Conservation (phyloP, 2,329 filamentous ascomycete species). For the Fusarium sp. region DNA sequence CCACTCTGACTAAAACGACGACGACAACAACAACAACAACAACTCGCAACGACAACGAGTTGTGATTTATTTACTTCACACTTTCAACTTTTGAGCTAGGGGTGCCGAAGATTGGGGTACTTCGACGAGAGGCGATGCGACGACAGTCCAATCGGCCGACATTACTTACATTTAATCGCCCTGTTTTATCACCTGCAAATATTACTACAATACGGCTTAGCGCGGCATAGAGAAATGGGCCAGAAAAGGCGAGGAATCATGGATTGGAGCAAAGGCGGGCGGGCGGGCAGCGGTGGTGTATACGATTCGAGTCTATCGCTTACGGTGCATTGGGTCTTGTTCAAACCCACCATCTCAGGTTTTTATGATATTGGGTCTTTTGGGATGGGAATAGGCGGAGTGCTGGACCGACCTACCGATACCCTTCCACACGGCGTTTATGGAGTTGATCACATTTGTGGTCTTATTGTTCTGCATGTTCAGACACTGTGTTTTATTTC, state of each 20-base stretch:
- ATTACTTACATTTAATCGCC: slow-evolving; percentile 33
- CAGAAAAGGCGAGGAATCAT: slow-evolving; percentile 44
- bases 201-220: slow-evolving; percentile 45
- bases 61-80: slow-evolving; percentile 8
- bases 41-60: not conserved
- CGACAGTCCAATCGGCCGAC: slow-evolving; percentile 18
- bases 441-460: slow-evolving; percentile 36
- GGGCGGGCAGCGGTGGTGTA: slow-evolving; percentile 42
- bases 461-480: slow-evolving; percentile 28
- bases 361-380: slow-evolving; percentile 38
- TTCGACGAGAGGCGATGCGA: slow-evolving; percentile 14
- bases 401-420: slow-evolving; percentile 46
- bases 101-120: slow-evolving; percentile 7
- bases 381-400: slow-evolving; percentile 40
- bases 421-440: slow-evolving; percentile 48
- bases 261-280: slow-evolving; percentile 27
- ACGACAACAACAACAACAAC: not conserved
- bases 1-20: slow-evolving; percentile 64
- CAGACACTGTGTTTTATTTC: slow-evolving; percentile 35
- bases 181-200: slow-evolving; percentile 43
- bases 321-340: slow-evolving; percentile 39
- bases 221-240: slow-evolving; percentile 48
- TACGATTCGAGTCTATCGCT: slow-evolving; percentile 50
- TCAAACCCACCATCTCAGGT: slow-evolving; percentile 33
- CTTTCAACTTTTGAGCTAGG: slow-evolving; percentile 19